Conservation (phyloP, 1,284 basidiomycete genomes). For the Cerioporus squamosus region DNA sequence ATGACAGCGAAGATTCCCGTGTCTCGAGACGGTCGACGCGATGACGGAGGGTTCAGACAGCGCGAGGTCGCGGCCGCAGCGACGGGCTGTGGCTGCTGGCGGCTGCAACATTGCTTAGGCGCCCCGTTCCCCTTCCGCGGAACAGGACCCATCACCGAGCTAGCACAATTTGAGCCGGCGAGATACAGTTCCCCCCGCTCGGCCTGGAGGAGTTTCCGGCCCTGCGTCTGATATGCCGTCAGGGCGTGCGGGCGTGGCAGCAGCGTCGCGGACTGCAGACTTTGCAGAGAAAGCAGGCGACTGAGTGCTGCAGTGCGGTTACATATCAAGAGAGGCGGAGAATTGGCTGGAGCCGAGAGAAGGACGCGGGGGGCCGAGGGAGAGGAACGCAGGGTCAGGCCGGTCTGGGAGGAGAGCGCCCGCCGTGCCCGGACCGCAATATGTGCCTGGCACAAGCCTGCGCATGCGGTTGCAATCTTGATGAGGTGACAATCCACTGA, state of each 20-base stretch:
- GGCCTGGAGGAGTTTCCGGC: background rate
- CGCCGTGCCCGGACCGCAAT: conserved; percentile 3
- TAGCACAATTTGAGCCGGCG: background rate
- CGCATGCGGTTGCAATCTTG: conserved; percentile 24
- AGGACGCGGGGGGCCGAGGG: background rate
- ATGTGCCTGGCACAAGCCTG: conserved; percentile 17
- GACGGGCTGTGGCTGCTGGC: too few species aligned
- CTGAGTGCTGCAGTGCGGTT: background rate
- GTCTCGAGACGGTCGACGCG: too few species aligned
- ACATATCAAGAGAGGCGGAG: background rate
- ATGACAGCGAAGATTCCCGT: too few species aligned
- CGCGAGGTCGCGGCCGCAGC: too few species aligned
- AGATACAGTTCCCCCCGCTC: background rate
- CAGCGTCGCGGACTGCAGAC: too few species aligned
- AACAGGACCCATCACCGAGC: background rate
- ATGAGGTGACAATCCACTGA: conserved; percentile 26
- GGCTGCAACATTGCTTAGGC: background rate
- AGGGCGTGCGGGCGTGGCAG: too few species aligned
- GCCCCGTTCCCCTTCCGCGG: background rate
- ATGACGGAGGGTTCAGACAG: too few species aligned
- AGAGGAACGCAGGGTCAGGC: conserved; percentile 1
- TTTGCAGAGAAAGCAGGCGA: too few species aligned
- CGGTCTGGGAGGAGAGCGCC: background rate
- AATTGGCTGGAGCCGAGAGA: background rate
- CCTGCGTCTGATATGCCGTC: too few species aligned